Evolutionary conservation across 2,329 filamentous ascomycete species (phyloP), one percentile per base, ranked within the genome.

Genomic region (Aspergillus sp.): DNA sequence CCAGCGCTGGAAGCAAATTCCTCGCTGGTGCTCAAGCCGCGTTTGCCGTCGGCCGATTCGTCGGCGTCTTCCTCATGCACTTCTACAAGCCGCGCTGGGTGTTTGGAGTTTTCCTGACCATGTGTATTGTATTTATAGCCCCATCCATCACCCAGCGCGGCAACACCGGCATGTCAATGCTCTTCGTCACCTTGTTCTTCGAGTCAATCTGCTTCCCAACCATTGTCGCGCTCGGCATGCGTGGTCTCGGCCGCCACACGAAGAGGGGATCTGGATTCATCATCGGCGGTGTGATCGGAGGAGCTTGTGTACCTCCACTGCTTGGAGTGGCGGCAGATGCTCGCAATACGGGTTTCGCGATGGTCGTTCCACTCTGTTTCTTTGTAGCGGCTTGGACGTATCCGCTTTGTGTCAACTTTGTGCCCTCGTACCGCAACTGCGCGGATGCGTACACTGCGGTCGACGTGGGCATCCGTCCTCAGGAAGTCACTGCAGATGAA

Each of bases 241-340:
- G 54, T 11, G 46, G 54, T 19, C 45, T 57, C 15, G 54, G 54
- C 5, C 54, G 38, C 3, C 54, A 57, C 46, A 57, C 54, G 45
- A 57, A 57, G 22, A 45, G 54, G 6, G 54, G 54, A 15, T 41
- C 34, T 3, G 34, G 34, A 13, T 41, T 41, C 34, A 41, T 41
- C 34, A 41, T 41, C 11, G 34, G 34, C 11, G 34, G 34, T 41
- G 34, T 41, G 13, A 41, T 41, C 15, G 34, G 34, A 13, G 34
- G 34, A 15, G 34, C 34, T 13, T 41, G 34, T 41, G 34, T 41
- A 5, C 34, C 34, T 13, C 34, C 34, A 15, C 5, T 41, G 11
- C 34, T 41, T 5, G 34, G 34, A 11, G 34, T 41, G 8, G 34
- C 34, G 9, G 34, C 34, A 15, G 34, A 41, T 41, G 34, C 34